phyloP scores from a whole-genome alignment of 306 rosid genomes.

The Cyamopsis tetragonoloba region DNA sequence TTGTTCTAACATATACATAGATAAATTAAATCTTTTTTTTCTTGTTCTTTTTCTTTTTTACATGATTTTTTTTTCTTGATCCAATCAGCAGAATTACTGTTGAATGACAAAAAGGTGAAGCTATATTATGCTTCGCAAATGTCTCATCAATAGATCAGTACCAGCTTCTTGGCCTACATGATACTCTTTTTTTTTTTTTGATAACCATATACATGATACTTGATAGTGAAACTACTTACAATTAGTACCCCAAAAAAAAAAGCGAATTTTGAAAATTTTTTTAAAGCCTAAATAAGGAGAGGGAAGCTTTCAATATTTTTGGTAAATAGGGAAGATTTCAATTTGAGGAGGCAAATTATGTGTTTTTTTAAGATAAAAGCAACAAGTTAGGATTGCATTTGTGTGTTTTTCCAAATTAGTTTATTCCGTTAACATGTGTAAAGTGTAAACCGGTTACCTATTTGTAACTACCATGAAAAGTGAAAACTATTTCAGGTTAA shows the following conservation, averaged over 20 bases:
- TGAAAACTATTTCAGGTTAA: too few relatives aligned
- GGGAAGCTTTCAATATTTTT: too few relatives aligned
- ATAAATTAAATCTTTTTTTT: too few relatives aligned
- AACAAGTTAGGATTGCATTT: not conserved
- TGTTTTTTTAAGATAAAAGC: not conserved
- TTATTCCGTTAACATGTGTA: not conserved
- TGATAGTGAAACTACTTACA: conserved; percentile 22
- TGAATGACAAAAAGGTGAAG: conserved; percentile 7
- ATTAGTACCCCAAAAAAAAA: conserved; percentile 1
- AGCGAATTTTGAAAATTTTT: conserved; percentile 9
- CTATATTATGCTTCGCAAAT: conserved; percentile 48
- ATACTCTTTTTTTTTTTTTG: too few relatives aligned
- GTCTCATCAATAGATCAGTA: conserved; percentile 46
- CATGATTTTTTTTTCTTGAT: not conserved
- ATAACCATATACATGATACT: too few relatives aligned
- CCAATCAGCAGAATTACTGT: not conserved
- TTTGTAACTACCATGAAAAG: too few relatives aligned
- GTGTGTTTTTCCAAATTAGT: not conserved
- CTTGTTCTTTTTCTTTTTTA: too few relatives aligned
- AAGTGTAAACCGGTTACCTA: not conserved
- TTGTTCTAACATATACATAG: too few relatives aligned
- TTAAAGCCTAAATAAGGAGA: not conserved
- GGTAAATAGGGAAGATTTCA: not conserved
- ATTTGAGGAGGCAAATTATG: not conserved
- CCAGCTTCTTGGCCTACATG: conserved; percentile 31